Conservation (phyloP, 768 basidiomycete genomes). For the Lyophyllum atratum region DNA sequence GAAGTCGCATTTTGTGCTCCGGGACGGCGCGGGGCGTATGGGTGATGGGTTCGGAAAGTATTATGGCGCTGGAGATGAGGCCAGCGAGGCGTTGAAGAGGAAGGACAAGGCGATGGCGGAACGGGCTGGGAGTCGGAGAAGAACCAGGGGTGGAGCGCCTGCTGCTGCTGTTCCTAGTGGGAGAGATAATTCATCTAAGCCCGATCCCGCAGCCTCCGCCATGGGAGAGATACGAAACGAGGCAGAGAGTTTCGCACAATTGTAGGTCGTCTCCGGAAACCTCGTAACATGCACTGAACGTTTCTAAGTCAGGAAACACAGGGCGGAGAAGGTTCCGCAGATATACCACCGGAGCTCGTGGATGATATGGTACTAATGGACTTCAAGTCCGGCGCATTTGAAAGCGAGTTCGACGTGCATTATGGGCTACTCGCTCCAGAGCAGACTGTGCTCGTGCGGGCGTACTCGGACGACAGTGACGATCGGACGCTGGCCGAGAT, state of each 20-base stretch:
- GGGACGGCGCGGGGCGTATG: conserved; percentile 19
- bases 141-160: conserved; percentile 76
- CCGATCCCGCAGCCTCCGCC: conserved; percentile 22
- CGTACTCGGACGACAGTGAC: conserved; percentile 92
- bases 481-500: conserved; percentile 87
- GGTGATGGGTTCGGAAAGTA: conserved; percentile 25
- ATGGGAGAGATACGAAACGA: conserved; percentile 43
- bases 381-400: conserved; percentile 37
- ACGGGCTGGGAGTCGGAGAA: conserved; percentile 62
- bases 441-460: conserved; percentile 81
- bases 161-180: conserved; percentile 21
- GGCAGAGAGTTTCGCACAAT: conserved; percentile 54
- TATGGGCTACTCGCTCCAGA: conserved; percentile 82
- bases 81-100: conserved; percentile 76
- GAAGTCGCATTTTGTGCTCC: conserved; percentile 26
- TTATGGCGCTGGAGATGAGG: conserved; percentile 32
- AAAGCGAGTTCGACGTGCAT: conserved; percentile 67
- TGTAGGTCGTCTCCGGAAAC: conserved; percentile 43
- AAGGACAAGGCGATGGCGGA: conserved; percentile 71
- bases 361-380: conserved; percentile 34
- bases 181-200: conserved; percentile 6
- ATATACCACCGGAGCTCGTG: conserved; percentile 20
- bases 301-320: conserved; percentile 37
- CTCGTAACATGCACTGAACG: background rate
- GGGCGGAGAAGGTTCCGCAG: conserved; percentile 21